These are phyloP conservation scores for Colletotrichum shisoi DNA, from an alignment of 2,329 filamentous ascomycete genomes.

Conservation along the genomic window DNA sequence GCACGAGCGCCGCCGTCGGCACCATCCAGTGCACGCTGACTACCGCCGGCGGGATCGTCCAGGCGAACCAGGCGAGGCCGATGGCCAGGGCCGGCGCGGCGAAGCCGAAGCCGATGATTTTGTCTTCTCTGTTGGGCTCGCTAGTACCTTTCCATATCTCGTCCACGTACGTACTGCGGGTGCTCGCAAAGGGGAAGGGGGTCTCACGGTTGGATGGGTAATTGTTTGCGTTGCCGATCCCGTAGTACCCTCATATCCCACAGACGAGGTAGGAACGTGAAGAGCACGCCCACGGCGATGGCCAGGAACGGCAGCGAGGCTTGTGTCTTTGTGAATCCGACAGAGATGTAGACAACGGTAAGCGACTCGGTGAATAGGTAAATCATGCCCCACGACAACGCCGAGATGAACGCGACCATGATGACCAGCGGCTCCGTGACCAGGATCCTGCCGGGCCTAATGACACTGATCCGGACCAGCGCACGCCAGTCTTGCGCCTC, in stretches of 20 bases:
- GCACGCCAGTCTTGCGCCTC: constrained; percentile 48
- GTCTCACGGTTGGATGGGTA: constrained; percentile 41
- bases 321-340: constrained; percentile 47
- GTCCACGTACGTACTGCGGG: neutral
- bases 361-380: constrained; percentile 59
- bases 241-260: constrained; percentile 48
- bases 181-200: no score
- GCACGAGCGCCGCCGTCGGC: constrained; percentile 51
- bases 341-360: constrained; percentile 49
- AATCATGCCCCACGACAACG: constrained; percentile 55
- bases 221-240: constrained; percentile 32
- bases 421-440: constrained; percentile 58
- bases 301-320: constrained; percentile 53
- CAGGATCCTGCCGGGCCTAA: constrained; percentile 53
- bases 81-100: constrained; percentile 54
- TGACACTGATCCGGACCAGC: constrained; percentile 51
- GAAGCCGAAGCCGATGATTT: constrained; percentile 52
- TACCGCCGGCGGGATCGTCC: constrained; percentile 55
- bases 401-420: constrained; percentile 53
- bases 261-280: constrained; percentile 54
- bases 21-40: constrained; percentile 50
- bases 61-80: constrained; percentile 57
- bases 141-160: constrained; percentile 1
- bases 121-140: constrained; percentile 23
- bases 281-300: constrained; percentile 50